Conservation (phyloP, 2,329 filamentous ascomycete genomes). For the Fusarium sp. region DNA sequence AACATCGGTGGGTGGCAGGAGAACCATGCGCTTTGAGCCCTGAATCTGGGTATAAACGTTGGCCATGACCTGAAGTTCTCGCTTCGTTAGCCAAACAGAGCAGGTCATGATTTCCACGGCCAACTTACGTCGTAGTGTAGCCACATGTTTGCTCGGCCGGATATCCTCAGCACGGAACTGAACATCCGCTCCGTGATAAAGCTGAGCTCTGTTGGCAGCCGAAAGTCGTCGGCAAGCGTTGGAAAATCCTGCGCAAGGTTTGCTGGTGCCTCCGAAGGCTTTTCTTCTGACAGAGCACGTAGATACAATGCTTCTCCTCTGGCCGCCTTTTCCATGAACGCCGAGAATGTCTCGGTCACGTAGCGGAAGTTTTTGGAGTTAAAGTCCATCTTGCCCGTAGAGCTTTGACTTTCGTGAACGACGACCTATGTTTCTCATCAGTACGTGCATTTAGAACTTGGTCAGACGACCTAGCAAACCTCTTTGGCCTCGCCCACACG, state of each 20-base stretch:
- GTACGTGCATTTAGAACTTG: background rate
- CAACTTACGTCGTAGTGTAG: slow-evolving; percentile 83
- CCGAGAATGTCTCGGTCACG: slow-evolving; percentile 75
- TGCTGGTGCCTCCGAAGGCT: slow-evolving; percentile 79
- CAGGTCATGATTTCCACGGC: background rate
- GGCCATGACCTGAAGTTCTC: slow-evolving; percentile 77
- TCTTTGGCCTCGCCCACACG: slow-evolving; percentile 73
- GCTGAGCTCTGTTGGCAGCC: slow-evolving; percentile 73
- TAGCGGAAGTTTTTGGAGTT: slow-evolving; percentile 87
- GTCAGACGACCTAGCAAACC: slow-evolving; percentile 58
- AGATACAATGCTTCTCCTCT: slow-evolving; percentile 79
- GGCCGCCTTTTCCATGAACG: slow-evolving; percentile 74
- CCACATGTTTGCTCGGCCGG: slow-evolving; percentile 88
- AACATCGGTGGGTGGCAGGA: slow-evolving; percentile 86
- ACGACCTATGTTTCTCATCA: slow-evolving; percentile 67
- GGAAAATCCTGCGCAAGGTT: slow-evolving; percentile 81
- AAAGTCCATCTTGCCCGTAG: slow-evolving; percentile 80
- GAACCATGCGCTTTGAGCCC: slow-evolving; percentile 79
- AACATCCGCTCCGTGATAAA: slow-evolving; percentile 75
- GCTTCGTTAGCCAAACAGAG: slow-evolving; percentile 7
- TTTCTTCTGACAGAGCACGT: slow-evolving; percentile 79
- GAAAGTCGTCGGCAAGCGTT: slow-evolving; percentile 77
- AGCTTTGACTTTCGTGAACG: slow-evolving; percentile 75
- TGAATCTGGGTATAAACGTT: slow-evolving; percentile 87
- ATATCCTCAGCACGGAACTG: slow-evolving; percentile 85